Base-by-base conservation (phyloP, 2,329 filamentous ascomycete species). In the Parastagonospora avenae region DNA sequence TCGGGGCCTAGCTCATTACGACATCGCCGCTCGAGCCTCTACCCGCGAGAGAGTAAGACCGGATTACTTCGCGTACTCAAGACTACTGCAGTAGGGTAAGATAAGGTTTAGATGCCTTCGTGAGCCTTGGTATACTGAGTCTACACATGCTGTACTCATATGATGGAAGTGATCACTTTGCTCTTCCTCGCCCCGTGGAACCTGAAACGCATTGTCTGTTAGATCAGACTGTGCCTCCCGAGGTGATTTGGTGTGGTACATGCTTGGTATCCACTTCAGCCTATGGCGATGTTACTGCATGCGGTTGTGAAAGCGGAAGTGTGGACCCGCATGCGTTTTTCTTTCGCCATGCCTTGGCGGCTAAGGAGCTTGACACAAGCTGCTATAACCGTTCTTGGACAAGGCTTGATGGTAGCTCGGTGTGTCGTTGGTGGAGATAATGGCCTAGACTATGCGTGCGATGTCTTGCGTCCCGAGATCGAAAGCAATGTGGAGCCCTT, bases 361-460 rank as follows among this genome's bases (percentile, higher is more conserved):
- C 37, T 36, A 38, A 16, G 11, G 11, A 30, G 45, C 33, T 42
- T 53, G 36, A 46, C 40, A 47, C 28, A 24, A 32, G 39, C 37
- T 36, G 40, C 2, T 27, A 29, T 28, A 35, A 43, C 50, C 42
- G 45, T 44, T 35, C 43, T 44, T 47, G 49, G 48, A 36, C 51
- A 57, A 43, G 47, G 32, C 52, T 48, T 55, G 55, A 47, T 46
- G 29, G 35, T 36, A 28, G 2, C 38, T 48, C 24, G 40, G 48
- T 24, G 48, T 52, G 15, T 59, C 43, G 48, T 57, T 57, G 45
- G 62, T 57, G 57, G 54, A 59, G 40, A 55, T 41, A 32, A 35
- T 11, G 47, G 35, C 46, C 49, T 40, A 42, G 48, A 42, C 49
- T 42, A 45, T 42, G 57, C 57, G 44, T 44, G 40, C 31, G 35